These are phyloP conservation scores for Erodium trifolium DNA, from an alignment of 441 rosid species.

Conservation along the genomic window DNA sequence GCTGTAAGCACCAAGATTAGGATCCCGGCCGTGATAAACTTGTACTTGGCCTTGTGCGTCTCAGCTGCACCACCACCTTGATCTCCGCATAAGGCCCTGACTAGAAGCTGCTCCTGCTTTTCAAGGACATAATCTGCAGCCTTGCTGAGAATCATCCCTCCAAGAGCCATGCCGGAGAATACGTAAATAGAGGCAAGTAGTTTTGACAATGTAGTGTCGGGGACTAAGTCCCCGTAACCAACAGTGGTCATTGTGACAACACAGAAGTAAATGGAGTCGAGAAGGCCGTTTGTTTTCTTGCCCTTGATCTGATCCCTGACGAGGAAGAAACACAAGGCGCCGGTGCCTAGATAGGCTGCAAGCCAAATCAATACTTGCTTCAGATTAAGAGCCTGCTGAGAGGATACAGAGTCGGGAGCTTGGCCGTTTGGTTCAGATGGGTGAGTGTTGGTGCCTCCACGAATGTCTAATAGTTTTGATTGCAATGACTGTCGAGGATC, in stretches of 20 bases:
- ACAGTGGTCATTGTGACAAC: slow-evolving; percentile 54
- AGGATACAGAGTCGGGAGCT: neutral
- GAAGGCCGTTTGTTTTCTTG: slow-evolving; percentile 36
- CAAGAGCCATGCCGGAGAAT: slow-evolving; percentile 44
- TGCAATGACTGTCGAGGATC: neutral
- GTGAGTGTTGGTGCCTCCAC: neutral
- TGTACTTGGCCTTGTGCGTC: slow-evolving; percentile 28
- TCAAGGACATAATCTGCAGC: slow-evolving; percentile 50
- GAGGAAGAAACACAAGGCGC: slow-evolving; percentile 34
- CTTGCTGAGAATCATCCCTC: slow-evolving; percentile 40
- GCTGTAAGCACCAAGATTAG: slow-evolving; percentile 27
- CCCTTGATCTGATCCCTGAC: slow-evolving; percentile 36
- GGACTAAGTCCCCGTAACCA: slow-evolving; percentile 62
- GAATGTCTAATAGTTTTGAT: neutral
- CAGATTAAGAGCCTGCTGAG: neutral
- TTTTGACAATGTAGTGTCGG: slow-evolving; percentile 30
- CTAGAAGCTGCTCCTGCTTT: slow-evolving; percentile 40
- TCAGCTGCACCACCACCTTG: slow-evolving; percentile 22
- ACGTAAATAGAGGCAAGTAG: slow-evolving; percentile 38
- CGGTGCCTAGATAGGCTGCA: slow-evolving; percentile 22
- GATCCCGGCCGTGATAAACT: slow-evolving; percentile 22
- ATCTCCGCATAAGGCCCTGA: slow-evolving; percentile 29
- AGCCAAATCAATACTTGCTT: slow-evolving; percentile 7
- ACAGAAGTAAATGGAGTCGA: slow-evolving; percentile 47
- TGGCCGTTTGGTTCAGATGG: neutral